A percentile compares a stretch with the other conserved stretches of the same genome.
These are phyloP conservation scores for Aspergillus unguis DNA, from an alignment of 2,329 filamentous ascomycete genomes.

Conservation along the genomic window DNA sequence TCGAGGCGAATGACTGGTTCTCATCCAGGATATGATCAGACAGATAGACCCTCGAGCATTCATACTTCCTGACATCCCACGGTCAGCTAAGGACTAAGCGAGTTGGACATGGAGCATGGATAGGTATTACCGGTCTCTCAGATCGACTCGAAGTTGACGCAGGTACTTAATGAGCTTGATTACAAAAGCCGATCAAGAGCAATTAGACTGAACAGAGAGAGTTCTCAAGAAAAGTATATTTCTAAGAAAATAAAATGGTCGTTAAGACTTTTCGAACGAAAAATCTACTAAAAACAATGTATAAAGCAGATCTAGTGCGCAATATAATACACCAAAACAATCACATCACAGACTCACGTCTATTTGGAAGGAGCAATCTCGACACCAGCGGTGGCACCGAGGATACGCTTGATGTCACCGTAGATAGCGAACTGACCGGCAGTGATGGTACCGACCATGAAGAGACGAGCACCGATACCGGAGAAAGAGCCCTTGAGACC, in stretches of 20 bases:
- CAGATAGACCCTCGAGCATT: no score
- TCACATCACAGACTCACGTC: conserved; percentile 16
- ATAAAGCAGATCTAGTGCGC: conserved; percentile 18
- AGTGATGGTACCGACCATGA: conserved; percentile 71
- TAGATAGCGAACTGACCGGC: conserved; percentile 88
- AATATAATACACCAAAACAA: conserved; percentile 22
- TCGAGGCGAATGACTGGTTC: no score
- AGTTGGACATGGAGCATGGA: no score
- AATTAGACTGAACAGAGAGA: no score
- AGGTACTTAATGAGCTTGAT: no score
- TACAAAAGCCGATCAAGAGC: no score
- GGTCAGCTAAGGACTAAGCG: no score
- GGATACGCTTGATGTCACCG: conserved; percentile 66
- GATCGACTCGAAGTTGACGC: no score
- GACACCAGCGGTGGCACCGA: conserved; percentile 72
- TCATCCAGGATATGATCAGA: no score
- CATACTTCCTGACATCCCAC: no score
- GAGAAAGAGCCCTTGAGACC: conserved; percentile 73
- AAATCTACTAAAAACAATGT: conserved; percentile 20
- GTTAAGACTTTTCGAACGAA: conserved; percentile 13
- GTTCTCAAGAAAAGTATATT: conserved; percentile 4
- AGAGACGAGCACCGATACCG: conserved; percentile 76
- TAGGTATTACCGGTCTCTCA: no score
- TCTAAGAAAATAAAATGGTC: conserved; percentile 5
- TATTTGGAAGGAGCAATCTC: conserved; percentile 57